phyloP scores from a whole-genome alignment of 768 basidiomycete species.

The Podaxis sp. region DNA sequence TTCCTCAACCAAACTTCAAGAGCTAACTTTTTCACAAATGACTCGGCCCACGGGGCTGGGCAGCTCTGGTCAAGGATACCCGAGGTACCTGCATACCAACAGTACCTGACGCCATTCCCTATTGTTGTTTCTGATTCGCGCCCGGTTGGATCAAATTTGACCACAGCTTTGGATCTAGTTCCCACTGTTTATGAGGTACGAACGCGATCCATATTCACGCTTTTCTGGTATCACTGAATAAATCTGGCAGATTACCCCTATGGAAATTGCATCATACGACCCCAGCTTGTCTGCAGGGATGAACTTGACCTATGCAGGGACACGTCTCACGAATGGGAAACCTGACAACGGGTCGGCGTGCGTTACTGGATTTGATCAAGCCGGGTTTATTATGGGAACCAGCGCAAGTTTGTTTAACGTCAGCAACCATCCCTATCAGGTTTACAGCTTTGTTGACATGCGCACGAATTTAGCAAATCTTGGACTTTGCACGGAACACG shows the following conservation, averaged over 20 bases:
- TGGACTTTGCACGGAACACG: slow-evolving; percentile 44
- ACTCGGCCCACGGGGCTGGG: slow-evolving; percentile 68
- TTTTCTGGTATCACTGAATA: not conserved
- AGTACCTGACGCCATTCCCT: slow-evolving; percentile 60
- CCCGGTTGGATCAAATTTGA: slow-evolving; percentile 43
- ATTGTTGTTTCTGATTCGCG: slow-evolving; percentile 61
- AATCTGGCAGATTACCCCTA: slow-evolving; percentile 48
- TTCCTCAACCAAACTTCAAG: slow-evolving; percentile 67
- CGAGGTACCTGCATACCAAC: slow-evolving; percentile 48
- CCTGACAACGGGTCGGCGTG: slow-evolving; percentile 59
- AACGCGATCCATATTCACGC: not conserved
- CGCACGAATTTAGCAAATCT: slow-evolving; percentile 39
- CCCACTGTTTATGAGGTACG: slow-evolving; percentile 60
- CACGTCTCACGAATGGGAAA: slow-evolving; percentile 55
- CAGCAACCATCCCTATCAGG: slow-evolving; percentile 11
- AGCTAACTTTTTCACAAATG: slow-evolving; percentile 58
- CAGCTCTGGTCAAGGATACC: slow-evolving; percentile 65
- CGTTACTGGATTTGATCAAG: slow-evolving; percentile 74
- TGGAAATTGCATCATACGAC: slow-evolving; percentile 76
- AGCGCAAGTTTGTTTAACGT: slow-evolving; percentile 73
- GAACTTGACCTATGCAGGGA: slow-evolving; percentile 64
- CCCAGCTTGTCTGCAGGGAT: slow-evolving; percentile 70
- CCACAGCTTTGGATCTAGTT: slow-evolving; percentile 37
- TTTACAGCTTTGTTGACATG: not conserved
- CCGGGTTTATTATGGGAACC: slow-evolving; percentile 71